Conservation (phyloP, 129 eudicot species). For the Escallonia herrerae region DNA sequence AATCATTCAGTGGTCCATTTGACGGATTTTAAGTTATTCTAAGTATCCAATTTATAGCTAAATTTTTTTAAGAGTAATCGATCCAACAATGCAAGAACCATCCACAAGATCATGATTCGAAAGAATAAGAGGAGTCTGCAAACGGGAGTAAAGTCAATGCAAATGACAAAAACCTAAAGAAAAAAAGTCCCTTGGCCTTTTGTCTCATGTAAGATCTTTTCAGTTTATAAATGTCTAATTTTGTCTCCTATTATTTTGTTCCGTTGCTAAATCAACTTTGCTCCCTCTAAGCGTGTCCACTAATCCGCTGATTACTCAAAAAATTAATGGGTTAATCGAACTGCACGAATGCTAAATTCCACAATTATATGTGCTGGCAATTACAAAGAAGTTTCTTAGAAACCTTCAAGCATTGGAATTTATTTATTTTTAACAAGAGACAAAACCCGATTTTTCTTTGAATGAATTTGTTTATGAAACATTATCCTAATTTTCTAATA, state of each 20-base stretch:
- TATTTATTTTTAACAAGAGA: neutral
- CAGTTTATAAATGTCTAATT: no score
- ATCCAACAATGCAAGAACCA: no score
- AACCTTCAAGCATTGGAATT: neutral
- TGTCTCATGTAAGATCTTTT: neutral
- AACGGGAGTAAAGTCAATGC: neutral
- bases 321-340: neutral
- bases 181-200: neutral
- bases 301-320: neutral
- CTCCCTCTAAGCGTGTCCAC: neutral
- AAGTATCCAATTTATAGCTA: no score
- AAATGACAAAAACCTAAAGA: neutral
- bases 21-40: no score
- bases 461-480: no score
- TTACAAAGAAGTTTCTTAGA: no score
- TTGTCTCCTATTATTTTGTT: neutral
- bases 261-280: no score
- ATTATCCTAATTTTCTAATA: neutral
- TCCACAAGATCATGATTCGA: no score
- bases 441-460: neutral
- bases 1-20: no score
- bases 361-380: no score
- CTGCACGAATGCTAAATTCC: neutral
- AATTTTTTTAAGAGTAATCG: no score
- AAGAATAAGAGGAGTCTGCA: neutral